phyloP scores from a whole-genome alignment of 768 basidiomycete species.

The Cystoderma amianthinum region DNA sequence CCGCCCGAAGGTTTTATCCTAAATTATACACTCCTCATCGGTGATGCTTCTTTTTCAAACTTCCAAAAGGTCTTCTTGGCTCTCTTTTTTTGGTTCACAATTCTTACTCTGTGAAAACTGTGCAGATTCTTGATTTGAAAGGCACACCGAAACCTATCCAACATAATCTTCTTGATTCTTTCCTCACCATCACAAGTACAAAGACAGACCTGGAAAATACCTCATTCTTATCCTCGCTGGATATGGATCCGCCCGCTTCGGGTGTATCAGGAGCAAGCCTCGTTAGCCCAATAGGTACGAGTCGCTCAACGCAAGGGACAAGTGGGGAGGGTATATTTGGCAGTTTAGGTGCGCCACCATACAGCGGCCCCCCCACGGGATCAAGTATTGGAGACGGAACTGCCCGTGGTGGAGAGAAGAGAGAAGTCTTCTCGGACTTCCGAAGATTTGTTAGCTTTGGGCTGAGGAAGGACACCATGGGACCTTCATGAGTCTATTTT shows the following conservation, averaged over 20 bases:
- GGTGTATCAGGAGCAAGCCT: conserved; percentile 42
- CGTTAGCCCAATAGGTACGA: conserved; percentile 56
- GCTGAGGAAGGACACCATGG: conserved; percentile 58
- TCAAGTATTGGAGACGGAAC: conserved; percentile 37
- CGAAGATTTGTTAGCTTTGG: conserved; percentile 87
- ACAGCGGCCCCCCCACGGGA: conserved; percentile 58
- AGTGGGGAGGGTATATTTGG: conserved; percentile 53
- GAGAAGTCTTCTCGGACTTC: conserved; percentile 86
- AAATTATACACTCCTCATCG: conserved; percentile 92
- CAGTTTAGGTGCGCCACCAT: conserved; percentile 53
- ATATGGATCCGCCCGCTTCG: conserved; percentile 82
- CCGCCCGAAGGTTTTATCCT: conserved; percentile 92
- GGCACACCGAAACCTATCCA: conserved; percentile 84
- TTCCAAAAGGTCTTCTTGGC: conserved; percentile 79
- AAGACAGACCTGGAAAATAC: conserved; percentile 82
- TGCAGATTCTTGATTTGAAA: conserved; percentile 90
- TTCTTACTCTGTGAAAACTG: not conserved
- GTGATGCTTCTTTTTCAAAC: conserved; percentile 92
- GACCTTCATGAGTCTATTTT: conserved; percentile 12
- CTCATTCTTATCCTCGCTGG: conserved; percentile 88
- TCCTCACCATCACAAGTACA: conserved; percentile 89
- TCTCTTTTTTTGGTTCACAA: not conserved
- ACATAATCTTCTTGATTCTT: conserved; percentile 85
- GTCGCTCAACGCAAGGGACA: conserved; percentile 37
- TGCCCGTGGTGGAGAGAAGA: conserved; percentile 39